phyloP scores from a whole-genome alignment of 1,284 basidiomycete genomes.

The Sutorius eximius region DNA sequence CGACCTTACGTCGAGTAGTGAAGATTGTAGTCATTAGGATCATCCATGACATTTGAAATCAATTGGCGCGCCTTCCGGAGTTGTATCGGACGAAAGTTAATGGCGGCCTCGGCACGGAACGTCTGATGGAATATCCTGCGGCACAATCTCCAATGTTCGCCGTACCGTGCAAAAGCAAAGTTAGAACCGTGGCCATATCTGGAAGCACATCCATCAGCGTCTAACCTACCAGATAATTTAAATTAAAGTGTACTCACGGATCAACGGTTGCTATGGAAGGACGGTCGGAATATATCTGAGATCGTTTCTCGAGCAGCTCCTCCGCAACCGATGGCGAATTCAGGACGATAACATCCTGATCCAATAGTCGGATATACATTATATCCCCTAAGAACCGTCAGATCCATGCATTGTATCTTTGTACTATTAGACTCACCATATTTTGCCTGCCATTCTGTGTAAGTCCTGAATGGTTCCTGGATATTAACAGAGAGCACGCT shows the following conservation, averaged over 20 bases:
- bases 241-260: constrained; percentile 12
- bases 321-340: constrained; percentile 11
- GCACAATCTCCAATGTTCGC: constrained; percentile 17
- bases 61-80: constrained; percentile 19
- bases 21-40: constrained; percentile 4
- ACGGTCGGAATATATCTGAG: constrained; percentile 23
- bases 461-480: constrained; percentile 17
- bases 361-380: constrained; percentile 20
- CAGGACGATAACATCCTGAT: constrained; percentile 22
- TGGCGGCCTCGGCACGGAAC: background rate
- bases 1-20: constrained; percentile 16
- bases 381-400: constrained; percentile 21
- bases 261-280: constrained; percentile 17
- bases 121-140: constrained; percentile 20
- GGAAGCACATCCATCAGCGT: background rate
- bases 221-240: too few species aligned
- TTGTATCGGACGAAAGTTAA: constrained; percentile 13
- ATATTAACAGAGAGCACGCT: constrained; percentile 15
- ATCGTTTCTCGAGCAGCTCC: constrained; percentile 24
- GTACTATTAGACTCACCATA: constrained; percentile 16
- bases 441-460: constrained; percentile 16
- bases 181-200: constrained; percentile 20
- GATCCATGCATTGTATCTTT: background rate
- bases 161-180: constrained; percentile 18
- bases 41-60: constrained; percentile 13